Conservation (phyloP, 2,329 filamentous ascomycete species). For the Aureobasidium musti region DNA sequence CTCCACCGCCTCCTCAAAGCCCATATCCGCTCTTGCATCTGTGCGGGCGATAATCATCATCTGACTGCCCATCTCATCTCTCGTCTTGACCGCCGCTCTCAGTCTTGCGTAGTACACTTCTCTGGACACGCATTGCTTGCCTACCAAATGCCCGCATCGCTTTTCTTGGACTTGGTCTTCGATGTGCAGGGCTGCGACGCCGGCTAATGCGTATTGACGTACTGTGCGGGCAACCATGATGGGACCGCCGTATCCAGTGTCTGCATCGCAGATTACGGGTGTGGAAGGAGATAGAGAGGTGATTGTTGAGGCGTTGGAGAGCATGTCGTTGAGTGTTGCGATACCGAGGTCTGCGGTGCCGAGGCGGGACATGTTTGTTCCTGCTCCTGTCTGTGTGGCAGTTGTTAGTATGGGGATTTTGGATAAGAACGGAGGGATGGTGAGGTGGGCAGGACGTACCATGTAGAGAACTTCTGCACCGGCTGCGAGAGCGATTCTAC, state of each 20-base stretch:
- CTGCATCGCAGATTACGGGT: conserved; percentile 63
- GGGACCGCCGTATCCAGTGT: conserved; percentile 60
- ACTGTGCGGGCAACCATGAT: conserved; percentile 58
- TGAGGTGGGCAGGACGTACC: conserved; percentile 47
- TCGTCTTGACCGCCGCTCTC: conserved; percentile 56
- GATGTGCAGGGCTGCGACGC: conserved; percentile 62
- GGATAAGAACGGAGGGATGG: neutral
- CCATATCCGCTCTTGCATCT: conserved; percentile 59
- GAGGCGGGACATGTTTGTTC: conserved; percentile 61
- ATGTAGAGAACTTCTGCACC: conserved; percentile 69
- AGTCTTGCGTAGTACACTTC: conserved; percentile 59
- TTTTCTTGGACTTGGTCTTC: conserved; percentile 66
- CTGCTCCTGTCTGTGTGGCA: conserved; percentile 59
- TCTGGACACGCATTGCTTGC: conserved; percentile 60
- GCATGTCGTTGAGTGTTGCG: conserved; percentile 64
- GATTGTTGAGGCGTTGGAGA: conserved; percentile 64
- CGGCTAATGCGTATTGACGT: conserved; percentile 55
- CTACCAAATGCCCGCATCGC: conserved; percentile 64
- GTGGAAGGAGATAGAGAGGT: conserved; percentile 58
- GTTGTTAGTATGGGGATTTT: neutral
- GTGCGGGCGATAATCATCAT: conserved; percentile 67
- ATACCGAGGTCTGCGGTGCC: conserved; percentile 66
- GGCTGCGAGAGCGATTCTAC: conserved; percentile 62
- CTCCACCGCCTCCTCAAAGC: conserved; percentile 58
- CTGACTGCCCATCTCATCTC: conserved; percentile 54